phyloP scores from a whole-genome alignment of 2,329 filamentous ascomycete genomes.

The Fusarium lateritium region DNA sequence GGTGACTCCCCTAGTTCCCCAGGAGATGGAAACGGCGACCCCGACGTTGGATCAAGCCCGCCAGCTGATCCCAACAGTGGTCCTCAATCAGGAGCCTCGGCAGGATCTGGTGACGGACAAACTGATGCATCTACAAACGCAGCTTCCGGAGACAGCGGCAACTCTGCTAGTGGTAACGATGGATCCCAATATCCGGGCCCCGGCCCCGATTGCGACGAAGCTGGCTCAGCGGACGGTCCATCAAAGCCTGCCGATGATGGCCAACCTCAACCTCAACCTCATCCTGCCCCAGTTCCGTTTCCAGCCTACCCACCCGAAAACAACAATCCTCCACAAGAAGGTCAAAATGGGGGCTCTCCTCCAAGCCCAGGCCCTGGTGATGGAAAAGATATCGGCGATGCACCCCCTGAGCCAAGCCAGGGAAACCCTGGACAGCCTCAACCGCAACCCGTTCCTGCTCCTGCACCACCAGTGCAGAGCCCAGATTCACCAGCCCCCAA shows the following conservation, averaged over 20 bases:
- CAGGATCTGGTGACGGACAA: neutral
- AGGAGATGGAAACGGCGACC: constrained; percentile 1
- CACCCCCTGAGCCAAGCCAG: constrained; percentile 3
- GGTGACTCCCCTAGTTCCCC: neutral
- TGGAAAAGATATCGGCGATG: neutral
- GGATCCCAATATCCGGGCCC: neutral
- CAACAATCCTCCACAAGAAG: neutral
- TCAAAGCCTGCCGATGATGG: neutral
- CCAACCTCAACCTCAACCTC: constrained; percentile 8
- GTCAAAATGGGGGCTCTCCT: neutral
- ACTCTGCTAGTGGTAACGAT: neutral
- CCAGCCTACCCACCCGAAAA: constrained; percentile 2
- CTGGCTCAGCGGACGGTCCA: neutral
- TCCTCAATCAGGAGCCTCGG: neutral
- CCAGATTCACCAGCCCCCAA: constrained; percentile 1
- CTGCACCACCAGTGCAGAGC: constrained; percentile 7
- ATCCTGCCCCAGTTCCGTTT: neutral
- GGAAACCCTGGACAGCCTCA: constrained; percentile 2
- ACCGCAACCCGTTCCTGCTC: constrained; percentile 16
- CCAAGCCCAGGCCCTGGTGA: neutral
- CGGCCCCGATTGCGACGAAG: neutral
- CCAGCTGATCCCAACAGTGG: neutral
- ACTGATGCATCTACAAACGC: neutral
- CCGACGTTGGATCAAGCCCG: constrained; percentile 5
- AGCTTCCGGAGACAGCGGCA: neutral